Evolutionary conservation across 2,329 filamentous ascomycete species (phyloP).

Genomic region (Teratosphaeria zuluensis): DNA sequence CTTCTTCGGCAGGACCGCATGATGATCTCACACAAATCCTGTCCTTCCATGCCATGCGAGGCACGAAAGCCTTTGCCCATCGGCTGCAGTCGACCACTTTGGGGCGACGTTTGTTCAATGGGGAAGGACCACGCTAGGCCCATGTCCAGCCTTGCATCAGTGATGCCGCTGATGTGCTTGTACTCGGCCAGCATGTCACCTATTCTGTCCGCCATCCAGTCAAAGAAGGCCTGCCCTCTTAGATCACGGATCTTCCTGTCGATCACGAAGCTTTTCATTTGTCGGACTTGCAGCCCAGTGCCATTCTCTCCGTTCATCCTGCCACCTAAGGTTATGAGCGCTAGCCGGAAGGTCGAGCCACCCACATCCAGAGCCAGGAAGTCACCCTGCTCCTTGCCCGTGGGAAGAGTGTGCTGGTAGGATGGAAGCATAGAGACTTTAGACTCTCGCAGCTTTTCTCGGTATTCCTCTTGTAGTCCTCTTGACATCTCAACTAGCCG

Average conservation of each 20-base stretch:
- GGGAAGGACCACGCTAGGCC: constrained; percentile 59
- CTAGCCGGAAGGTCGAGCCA: constrained; percentile 56
- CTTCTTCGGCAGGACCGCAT: constrained; percentile 46
- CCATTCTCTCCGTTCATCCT: constrained; percentile 24
- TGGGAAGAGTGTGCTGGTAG: constrained; percentile 52
- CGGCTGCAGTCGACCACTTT: constrained; percentile 46
- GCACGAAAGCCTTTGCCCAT: constrained; percentile 60
- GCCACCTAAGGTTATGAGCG: constrained; percentile 47
- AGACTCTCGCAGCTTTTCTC: constrained; percentile 44
- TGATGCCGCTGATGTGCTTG: constrained; percentile 25
- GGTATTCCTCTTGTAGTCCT: constrained; percentile 42
- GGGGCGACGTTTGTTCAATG: constrained; percentile 53
- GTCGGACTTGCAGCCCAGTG: constrained; percentile 41
- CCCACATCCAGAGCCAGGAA: constrained; percentile 55
- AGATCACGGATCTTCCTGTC: constrained; percentile 47
- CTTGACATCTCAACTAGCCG: constrained; percentile 36
- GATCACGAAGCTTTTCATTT: constrained; percentile 46
- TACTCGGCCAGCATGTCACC: constrained; percentile 42
- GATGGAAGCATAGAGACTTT: constrained; percentile 57
- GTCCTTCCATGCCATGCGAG: constrained; percentile 48
- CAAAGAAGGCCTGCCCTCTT: constrained; percentile 50
- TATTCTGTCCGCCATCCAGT: constrained; percentile 57
- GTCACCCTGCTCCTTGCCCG: constrained; percentile 49
- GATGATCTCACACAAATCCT: constrained; percentile 51
- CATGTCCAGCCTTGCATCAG: constrained; percentile 40